A percentile compares a stretch with the other conserved stretches of the same genome.
Conservation (phyloP, 1,139 yeast genomes). For the Lodderomyces theae region DNA sequence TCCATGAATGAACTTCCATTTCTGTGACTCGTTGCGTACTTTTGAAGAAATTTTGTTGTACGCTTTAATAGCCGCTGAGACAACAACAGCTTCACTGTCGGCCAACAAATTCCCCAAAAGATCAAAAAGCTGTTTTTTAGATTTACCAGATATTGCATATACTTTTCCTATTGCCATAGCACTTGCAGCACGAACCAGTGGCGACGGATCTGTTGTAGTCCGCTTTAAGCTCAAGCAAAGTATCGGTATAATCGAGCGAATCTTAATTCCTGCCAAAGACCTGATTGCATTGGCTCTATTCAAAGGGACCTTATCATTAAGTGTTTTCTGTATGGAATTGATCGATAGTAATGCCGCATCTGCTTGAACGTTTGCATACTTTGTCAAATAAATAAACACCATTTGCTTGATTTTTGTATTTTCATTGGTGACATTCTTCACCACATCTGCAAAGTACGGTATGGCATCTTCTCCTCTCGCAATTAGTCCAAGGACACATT, state of each 20-base stretch:
- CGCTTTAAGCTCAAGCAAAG: slow-evolving; percentile 70
- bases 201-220: slow-evolving; percentile 67
- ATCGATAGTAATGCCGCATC: slow-evolving; percentile 85
- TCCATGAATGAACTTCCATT: slow-evolving; percentile 68
- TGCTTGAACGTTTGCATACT: slow-evolving; percentile 83
- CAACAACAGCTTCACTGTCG: slow-evolving; percentile 66
- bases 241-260: slow-evolving; percentile 79
- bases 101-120: slow-evolving; percentile 53
- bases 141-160: slow-evolving; percentile 36
- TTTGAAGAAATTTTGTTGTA: slow-evolving; percentile 43
- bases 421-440: slow-evolving; percentile 77
- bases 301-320: slow-evolving; percentile 67
- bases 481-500: slow-evolving; percentile 65
- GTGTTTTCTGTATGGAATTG: slow-evolving; percentile 84
- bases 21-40: slow-evolving; percentile 37
- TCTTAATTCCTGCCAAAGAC: slow-evolving; percentile 75
- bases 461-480: slow-evolving; percentile 62
- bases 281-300: slow-evolving; percentile 73
- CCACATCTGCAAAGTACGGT: slow-evolving; percentile 79
- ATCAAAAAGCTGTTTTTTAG: slow-evolving; percentile 42
- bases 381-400: slow-evolving; percentile 72
- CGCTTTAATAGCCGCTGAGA: slow-evolving; percentile 65
- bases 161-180: slow-evolving; percentile 76
- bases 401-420: slow-evolving; percentile 69
- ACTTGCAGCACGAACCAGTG: slow-evolving; percentile 75